Base-by-base conservation (phyloP, 805 yeast species). In the Hanseniaspora thailandica region DNA sequence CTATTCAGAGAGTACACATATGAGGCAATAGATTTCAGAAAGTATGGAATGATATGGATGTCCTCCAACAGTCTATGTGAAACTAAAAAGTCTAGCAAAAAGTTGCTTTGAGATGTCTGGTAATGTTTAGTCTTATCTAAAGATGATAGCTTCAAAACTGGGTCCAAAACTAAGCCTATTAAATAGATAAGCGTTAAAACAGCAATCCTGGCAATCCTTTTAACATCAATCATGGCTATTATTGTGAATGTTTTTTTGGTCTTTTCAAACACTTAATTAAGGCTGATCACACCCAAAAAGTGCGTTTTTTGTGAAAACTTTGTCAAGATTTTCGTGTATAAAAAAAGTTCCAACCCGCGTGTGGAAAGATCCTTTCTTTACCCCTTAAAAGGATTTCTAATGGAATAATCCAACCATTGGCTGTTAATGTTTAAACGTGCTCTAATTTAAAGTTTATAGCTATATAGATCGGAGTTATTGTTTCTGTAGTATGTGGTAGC, bases 41-140 rank as follows among this genome's bases (percentile, higher is more conserved):
- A 72, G 45, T 70, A 72, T 17, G 76, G 76, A 10, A 71, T 68
- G 28, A 82, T 66, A 47, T 73, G 66, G 43, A 76, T 59, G 64
- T 84, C 94, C 39, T 81, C 84, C 4, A 55, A 57, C 10, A 72
- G 49, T 26, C 77, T 59, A 5, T 26, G 4, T 9, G 44, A 35
- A 23, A 23, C 35, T 8, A 46, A 17, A 17, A 33, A 20, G 10
- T 43, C 38, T 28, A 43, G 19, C 6, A 50, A 8, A 6, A n/a
- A 8, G 12, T 49, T 49, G 7, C 26, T 40, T 10, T 41, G 19
- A 20, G 30, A 17, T 15, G 34, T 35, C 35, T 46, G 22, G 19
- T 46, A 35, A 35, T 25, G 26, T 25, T 23, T 46, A 28, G 49
- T 25, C 17, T 46, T 47, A 13, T 39, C 30, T 9, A 47, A 15